Conservation (phyloP, 306 rosid species). For the Medicago ruthenica region DNA sequence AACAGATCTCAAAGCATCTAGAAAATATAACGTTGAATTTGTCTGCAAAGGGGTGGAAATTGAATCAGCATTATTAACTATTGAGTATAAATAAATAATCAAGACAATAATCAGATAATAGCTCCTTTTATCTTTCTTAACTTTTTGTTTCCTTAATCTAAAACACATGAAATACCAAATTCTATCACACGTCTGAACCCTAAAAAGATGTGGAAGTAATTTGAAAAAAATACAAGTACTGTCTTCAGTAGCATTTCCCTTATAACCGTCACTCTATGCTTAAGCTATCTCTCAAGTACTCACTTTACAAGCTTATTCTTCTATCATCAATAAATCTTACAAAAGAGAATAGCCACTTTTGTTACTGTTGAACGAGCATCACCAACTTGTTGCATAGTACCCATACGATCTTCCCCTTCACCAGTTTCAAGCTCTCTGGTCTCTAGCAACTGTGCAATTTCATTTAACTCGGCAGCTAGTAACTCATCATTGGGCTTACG, state of each 20-base stretch:
- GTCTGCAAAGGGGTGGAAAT: constrained; percentile 56
- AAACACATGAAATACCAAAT: neutral
- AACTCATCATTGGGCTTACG: neutral
- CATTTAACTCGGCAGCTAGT: neutral
- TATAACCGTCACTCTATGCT: neutral
- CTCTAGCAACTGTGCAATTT: neutral
- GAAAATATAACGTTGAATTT: constrained; percentile 86
- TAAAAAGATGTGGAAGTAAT: neutral
- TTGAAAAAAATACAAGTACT: no score
- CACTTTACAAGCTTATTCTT: neutral
- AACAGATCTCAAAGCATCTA: constrained; percentile 87
- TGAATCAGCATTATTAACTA: neutral
- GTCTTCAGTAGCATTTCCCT: neutral
- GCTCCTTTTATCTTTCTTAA: neutral
- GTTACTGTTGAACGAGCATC: neutral
- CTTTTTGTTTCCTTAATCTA: neutral
- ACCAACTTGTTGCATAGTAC: neutral
- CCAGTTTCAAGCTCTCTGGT: neutral
- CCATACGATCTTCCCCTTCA: neutral
- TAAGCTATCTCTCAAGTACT: neutral
- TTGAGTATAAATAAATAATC: neutral
- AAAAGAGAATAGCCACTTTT: no score
- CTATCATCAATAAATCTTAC: no score
- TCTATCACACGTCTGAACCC: neutral
- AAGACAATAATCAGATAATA: constrained; percentile 25